These are phyloP conservation scores for Fagopyrum tataricum DNA, from an alignment of 148 eudicot species.

Conservation along the genomic window DNA sequence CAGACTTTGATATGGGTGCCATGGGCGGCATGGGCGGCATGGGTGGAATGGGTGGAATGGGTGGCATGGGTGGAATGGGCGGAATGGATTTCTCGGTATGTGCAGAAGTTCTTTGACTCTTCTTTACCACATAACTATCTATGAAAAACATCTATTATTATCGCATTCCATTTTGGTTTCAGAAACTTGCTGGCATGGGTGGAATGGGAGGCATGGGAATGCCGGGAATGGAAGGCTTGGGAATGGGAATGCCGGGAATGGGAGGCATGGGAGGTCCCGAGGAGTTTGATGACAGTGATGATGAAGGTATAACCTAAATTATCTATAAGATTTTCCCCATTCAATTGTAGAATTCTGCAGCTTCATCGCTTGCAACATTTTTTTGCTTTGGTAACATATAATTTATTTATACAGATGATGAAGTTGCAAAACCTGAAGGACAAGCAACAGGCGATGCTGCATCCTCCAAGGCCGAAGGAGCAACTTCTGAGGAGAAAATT, in stretches of 20 bases:
- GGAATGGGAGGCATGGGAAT: constrained; percentile 33
- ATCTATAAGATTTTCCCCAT: neutral
- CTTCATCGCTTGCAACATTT: neutral
- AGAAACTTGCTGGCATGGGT: constrained; percentile 60
- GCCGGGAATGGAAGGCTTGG: constrained; percentile 25
- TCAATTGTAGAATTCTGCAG: neutral
- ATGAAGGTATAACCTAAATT: constrained; percentile 32
- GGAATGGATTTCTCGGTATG: constrained; percentile 67
- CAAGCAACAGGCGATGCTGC: constrained; percentile 22
- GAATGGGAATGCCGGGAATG: constrained; percentile 33
- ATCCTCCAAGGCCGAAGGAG: constrained; percentile 14
- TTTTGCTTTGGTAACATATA: neutral
- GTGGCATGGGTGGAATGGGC: constrained; percentile 46
- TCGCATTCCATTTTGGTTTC: constrained; percentile 8
- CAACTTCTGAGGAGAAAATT: neutral
- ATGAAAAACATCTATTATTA: neutral
- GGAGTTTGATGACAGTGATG: constrained; percentile 65
- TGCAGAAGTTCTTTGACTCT: neutral
- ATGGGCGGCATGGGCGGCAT: constrained; percentile 25
- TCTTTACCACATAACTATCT: neutral
- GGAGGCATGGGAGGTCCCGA: constrained; percentile 44
- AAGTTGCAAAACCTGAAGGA: constrained; percentile 43
- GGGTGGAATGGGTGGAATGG: constrained; percentile 74
- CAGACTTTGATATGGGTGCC: constrained; percentile 68
- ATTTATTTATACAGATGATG: constrained; percentile 14